Conservation (phyloP, 176 grass and related monocot genomes). For the Puccinellia tenuiflora region DNA sequence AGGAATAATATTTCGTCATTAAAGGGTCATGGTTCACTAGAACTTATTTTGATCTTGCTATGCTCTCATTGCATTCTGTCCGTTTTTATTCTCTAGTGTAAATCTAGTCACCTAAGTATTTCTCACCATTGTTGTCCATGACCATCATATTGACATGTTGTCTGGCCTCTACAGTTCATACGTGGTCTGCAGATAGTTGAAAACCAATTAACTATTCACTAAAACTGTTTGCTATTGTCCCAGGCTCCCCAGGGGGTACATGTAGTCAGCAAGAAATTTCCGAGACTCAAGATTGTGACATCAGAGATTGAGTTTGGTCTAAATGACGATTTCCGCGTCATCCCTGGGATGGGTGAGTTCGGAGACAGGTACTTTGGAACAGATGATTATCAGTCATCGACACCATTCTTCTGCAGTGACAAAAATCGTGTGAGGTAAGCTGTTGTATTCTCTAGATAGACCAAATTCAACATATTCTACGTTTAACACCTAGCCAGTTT, state of each 20-base stretch:
- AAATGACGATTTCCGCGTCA: conserved; percentile 75
- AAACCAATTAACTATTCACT: background rate
- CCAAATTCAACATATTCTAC: background rate
- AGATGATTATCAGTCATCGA: conserved; percentile 52
- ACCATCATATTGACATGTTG: background rate
- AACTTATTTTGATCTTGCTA: background rate
- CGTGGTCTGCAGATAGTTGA: background rate
- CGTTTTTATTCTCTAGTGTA: background rate
- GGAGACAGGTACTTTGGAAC: conserved; percentile 75
- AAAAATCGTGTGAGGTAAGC: conserved; percentile 47
- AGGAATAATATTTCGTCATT: background rate
- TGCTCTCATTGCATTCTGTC: background rate
- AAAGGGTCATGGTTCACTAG: background rate
- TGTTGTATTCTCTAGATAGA: background rate
- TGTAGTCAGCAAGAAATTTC: conserved; percentile 95
- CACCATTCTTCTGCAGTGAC: conserved; percentile 43
- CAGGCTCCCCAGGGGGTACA: conserved; percentile 51
- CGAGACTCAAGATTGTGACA: conserved; percentile 90
- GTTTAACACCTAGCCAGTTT: background rate
- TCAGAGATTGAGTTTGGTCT: conserved; percentile 90
- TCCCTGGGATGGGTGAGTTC: conserved; percentile 81
- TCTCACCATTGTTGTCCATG: background rate
- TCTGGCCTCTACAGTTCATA: background rate
- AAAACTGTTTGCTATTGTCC: background rate
- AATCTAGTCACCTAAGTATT: background rate